These are phyloP conservation scores for Kingdonia uniflora DNA, from an alignment of 164 flowering plant genomes.

Conservation along the genomic window DNA sequence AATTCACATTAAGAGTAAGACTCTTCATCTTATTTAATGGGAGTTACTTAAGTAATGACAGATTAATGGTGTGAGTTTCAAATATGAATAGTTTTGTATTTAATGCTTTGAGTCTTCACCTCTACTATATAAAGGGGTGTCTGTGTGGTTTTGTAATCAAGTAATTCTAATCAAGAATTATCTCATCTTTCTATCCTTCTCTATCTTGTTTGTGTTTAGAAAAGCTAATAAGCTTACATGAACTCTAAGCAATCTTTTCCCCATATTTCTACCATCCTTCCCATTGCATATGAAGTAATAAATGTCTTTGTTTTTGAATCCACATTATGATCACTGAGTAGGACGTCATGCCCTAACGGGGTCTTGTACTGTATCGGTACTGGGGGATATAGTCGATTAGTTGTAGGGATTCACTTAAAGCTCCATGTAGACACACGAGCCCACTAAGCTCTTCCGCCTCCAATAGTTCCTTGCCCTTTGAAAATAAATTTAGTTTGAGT, in stretches of 20 bases:
- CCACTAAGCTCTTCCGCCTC: conserved; percentile 9
- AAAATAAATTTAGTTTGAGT: conserved; percentile 7
- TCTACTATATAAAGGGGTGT: too few species aligned
- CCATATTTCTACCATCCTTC: conserved; percentile 35
- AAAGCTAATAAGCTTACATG: too few species aligned
- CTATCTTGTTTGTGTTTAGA: too few species aligned
- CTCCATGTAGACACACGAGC: conserved; percentile 38
- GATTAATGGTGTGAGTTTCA: too few species aligned
- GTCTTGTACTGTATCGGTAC: conserved; percentile 23
- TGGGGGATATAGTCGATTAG: conserved; percentile 38
- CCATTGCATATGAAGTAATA: conserved; percentile 27
- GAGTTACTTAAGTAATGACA: too few species aligned
- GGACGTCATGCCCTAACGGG: conserved; percentile 14
- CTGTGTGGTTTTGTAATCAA: too few species aligned
- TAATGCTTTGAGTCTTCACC: too few species aligned
- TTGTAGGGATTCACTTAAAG: conserved; percentile 27
- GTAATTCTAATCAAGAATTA: too few species aligned
- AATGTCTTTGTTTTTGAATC: conserved; percentile 13
- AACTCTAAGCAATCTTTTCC: conserved; percentile 41
- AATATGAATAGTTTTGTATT: too few species aligned
- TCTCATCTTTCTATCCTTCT: too few species aligned
- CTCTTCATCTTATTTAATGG: too few species aligned
- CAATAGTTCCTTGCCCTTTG: conserved; percentile 6
- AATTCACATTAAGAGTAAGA: too few species aligned
- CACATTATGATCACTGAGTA: conserved; percentile 35